phyloP scores from a whole-genome alignment of 345 rosid species.

The Lepidium sativum region DNA sequence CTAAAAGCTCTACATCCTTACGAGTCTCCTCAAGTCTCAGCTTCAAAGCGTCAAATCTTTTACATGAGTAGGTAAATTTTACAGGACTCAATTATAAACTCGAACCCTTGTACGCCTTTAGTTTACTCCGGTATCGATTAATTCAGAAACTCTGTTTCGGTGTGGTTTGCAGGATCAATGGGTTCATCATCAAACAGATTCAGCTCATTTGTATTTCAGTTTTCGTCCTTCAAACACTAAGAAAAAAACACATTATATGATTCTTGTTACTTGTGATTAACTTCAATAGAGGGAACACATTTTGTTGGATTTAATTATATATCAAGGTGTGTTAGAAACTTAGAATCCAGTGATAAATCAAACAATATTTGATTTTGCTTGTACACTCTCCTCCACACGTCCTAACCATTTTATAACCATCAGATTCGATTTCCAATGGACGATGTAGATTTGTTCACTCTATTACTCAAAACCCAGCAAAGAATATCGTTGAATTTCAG shows the following conservation, averaged over 20 bases:
- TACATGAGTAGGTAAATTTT: slow-evolving; percentile 25
- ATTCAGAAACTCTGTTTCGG: neutral
- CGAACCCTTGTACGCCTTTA: neutral
- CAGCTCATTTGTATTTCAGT: slow-evolving; percentile 18
- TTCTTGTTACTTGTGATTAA: slow-evolving; percentile 31
- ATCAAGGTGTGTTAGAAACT: neutral
- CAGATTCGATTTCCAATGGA: neutral
- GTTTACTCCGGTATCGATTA: neutral
- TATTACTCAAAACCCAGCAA: neutral
- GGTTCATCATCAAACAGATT: slow-evolving; percentile 15
- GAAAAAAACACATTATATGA: slow-evolving; percentile 16
- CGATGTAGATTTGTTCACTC: slow-evolving; percentile 17
- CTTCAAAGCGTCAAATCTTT: slow-evolving; percentile 35
- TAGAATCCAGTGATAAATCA: neutral
- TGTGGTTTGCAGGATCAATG: slow-evolving; percentile 22
- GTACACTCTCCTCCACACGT: slow-evolving; percentile 23
- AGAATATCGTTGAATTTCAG: neutral
- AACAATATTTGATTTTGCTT: neutral
- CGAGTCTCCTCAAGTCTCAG: slow-evolving; percentile 27
- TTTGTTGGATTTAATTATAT: neutral
- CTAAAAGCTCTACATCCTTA: slow-evolving; percentile 23
- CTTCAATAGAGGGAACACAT: slow-evolving; percentile 26
- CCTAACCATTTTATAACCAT: slow-evolving; percentile 1
- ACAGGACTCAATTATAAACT: neutral
- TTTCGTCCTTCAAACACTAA: slow-evolving; percentile 9